phyloP scores from a whole-genome alignment of 2,329 filamentous ascomycete species.

The Epichloe festucae region DNA sequence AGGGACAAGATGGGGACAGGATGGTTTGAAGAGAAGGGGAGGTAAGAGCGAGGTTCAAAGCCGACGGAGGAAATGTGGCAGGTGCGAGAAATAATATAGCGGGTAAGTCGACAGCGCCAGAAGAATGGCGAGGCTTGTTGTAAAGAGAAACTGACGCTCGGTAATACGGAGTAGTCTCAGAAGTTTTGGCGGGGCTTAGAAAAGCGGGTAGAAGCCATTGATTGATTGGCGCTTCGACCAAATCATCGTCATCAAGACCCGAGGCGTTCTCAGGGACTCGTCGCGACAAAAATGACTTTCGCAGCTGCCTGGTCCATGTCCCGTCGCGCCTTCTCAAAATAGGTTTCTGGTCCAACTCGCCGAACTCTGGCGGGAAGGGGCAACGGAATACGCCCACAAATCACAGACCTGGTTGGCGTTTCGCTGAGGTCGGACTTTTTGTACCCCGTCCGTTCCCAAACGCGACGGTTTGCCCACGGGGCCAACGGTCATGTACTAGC shows the following conservation, averaged over 20 bases:
- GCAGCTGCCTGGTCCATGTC: too few relatives aligned
- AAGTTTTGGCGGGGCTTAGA: conserved; percentile 8
- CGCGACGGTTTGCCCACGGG: neutral
- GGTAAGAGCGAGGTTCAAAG: conserved; percentile 7
- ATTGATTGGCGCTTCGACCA: conserved; percentile 2
- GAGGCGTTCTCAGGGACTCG: too few relatives aligned
- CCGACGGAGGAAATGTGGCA: conserved; percentile 4
- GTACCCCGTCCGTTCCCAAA: neutral
- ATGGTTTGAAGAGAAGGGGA: conserved; percentile 6
- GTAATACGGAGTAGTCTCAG: neutral
- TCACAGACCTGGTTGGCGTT: neutral
- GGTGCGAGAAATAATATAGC: conserved; percentile 7
- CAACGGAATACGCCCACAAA: neutral
- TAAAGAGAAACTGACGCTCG: conserved; percentile 4
- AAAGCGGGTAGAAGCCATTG: conserved; percentile 6
- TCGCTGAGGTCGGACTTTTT: neutral
- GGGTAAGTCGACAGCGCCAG: neutral
- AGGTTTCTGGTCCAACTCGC: neutral
- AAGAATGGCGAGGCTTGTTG: conserved; percentile 3
- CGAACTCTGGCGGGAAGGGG: neutral
- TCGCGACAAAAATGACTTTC: too few relatives aligned
- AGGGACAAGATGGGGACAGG: conserved; percentile 4
- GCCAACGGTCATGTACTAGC: neutral
- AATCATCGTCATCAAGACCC: conserved; percentile 3
- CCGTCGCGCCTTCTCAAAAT: too few relatives aligned